Percentiles rank a stretch among this genome's conserved stretches.
Conservation (phyloP, 2,329 filamentous ascomycete genomes). For the Aspergillus sp. region DNA sequence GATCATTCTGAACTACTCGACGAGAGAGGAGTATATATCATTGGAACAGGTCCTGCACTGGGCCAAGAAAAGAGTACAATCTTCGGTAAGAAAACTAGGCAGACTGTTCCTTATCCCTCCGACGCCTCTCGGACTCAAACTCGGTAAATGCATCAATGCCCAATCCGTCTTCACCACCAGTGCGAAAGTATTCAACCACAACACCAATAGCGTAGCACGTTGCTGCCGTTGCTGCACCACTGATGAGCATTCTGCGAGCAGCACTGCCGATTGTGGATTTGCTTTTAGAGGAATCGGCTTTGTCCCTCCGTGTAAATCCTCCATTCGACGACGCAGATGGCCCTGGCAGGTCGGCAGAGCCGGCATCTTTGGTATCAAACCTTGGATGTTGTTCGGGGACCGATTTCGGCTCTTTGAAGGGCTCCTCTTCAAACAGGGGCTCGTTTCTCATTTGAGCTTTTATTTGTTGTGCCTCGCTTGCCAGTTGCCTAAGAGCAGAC, state of each 20-base stretch:
- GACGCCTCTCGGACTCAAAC: constrained; percentile 38
- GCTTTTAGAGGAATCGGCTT: constrained; percentile 4
- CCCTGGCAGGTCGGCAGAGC: not conserved
- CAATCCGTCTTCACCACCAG: constrained; percentile 38
- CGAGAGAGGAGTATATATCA: not conserved
- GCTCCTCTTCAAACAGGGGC: constrained; percentile 1
- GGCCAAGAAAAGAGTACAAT: not conserved
- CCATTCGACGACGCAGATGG: not conserved
- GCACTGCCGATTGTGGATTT: constrained; percentile 18
- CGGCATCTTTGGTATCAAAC: constrained; percentile 11
- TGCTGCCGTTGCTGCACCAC: constrained; percentile 34
- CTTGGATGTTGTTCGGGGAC: not conserved
- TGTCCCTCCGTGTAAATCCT: not conserved
- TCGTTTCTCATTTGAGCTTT: constrained; percentile 2
- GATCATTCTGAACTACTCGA: too few relatives aligned
- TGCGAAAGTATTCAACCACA: constrained; percentile 42
- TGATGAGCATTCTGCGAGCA: constrained; percentile 35
- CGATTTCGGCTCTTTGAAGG: not conserved
- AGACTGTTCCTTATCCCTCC: constrained; percentile 12
- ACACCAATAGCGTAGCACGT: constrained; percentile 44
- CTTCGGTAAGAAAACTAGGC: not conserved
- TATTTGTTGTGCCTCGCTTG: not conserved
- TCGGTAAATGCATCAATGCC: constrained; percentile 40
- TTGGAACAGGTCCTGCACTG: not conserved
- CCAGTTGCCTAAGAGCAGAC: not conserved